Base-by-base conservation (phyloP, 805 yeast genomes). In the Yarrowia porcina region DNA sequence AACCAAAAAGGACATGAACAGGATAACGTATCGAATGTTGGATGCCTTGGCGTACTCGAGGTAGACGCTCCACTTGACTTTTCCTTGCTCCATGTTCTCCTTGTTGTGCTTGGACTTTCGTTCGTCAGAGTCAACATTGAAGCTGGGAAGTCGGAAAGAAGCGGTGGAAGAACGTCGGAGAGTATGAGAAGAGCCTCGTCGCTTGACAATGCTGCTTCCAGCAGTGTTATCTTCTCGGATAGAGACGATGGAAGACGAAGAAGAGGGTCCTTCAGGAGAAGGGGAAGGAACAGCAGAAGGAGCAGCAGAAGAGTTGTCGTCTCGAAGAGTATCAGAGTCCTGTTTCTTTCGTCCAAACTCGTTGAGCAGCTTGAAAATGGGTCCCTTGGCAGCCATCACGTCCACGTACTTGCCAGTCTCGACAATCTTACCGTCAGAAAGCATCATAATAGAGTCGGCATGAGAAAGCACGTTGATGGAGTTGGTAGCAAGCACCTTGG, bases 11-110 rank as follows among this genome's bases (percentile, higher is more conserved):
- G 71, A 60, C 57, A 90, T 67, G 71, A 86, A 87, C 2, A 87
- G 68, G 0, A 78, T 25, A 17, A 91, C 96, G 65, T 83, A 83
- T 56, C 70, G 75, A 9, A 87, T 82, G 66, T 90, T 90, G 77
- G 97, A 92, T 0, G 98, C 97, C 65, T 81, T 83, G 23, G 96
- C 96, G 72, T 94, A 94, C 65, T 85, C 89, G 65, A 75, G 69
- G 74, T 94, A 94, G 41, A 94, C 89, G 28, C 80, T 79, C 91
- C 96, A 88, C 71, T 89, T 88, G 64, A 94, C 99, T 72, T 90
- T 86, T 63, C 99, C 99, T 72, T 90, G 92, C 75, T 94, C 97
- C 64, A 88, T 82, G 67, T 85, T 91, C 75, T 94, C 99, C 68
- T 82, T 84, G 21, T 27, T 33, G 52, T 68, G 70, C 23, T 66